Evolutionary conservation across 2,329 filamentous ascomycete genomes (phyloP), one percentile per base, ranked within the genome.

Genomic region (Proliferodiscus dingleyae): DNA sequence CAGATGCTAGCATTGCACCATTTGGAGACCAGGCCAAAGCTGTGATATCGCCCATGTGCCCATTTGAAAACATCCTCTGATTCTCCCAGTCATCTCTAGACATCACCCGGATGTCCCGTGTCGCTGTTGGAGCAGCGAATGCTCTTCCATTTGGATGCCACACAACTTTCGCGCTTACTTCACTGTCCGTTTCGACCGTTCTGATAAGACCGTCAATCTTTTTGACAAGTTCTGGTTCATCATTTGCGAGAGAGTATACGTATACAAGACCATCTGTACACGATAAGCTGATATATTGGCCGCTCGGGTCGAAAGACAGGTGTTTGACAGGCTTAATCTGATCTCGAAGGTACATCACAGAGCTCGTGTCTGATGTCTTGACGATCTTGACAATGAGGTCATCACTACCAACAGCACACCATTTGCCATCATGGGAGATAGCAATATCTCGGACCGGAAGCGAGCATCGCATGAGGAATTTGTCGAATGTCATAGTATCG

Each of bases 101-200:
- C 45, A 96, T 78, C 30, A 96, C 79, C 60, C 94, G 85, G 22
- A 95, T 81, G 63, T 95, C 85, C 68, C 84, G 79, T 18, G 85
- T 89, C 0, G 85, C 78, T 16, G 90, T 95, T 0, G 89, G 82
- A 16, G 87, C 83, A 1, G 88, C 90, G 66, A 98, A 95, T 3
- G 90, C 88, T 55, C 88, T 80, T 16, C 93, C 91, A 63, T 97
- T 91, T 0, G 94, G 94, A 68, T 97, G 93, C 93, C 93, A 98
- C 1, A 81, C 78, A 5, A 85, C 81, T 59, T 77, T 78, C 3
- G 88, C 84, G 53, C 83, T 89, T 5, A 80, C 75, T 50, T 94
- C 87, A 1, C 83, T 77, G 36, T 93, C 88, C 1, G 81, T 77
- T 47, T 96, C 90, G 3, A 91, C 66, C 15, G 78, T 77, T 50